Evolutionary conservation across 1,284 basidiomycete genomes (phyloP).

Genomic region (Neolentinus lepideus): DNA sequence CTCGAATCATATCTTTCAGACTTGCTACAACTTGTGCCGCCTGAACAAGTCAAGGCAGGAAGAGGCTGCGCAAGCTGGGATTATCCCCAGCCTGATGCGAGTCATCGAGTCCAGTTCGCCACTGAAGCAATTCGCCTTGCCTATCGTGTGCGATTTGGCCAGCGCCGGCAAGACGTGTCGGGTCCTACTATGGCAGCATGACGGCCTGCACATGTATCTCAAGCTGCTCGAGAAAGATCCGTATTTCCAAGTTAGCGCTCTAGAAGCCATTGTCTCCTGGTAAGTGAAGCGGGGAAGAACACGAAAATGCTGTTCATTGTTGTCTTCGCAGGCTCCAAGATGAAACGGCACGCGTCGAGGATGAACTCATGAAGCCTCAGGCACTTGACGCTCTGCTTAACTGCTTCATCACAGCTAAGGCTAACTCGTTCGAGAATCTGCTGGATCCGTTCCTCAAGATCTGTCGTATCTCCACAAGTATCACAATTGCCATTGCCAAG

Average conservation of each 20-base stretch:
- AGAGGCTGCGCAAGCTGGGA: slow-evolving; percentile 92
- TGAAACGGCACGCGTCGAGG: slow-evolving; percentile 90
- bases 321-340: slow-evolving; percentile 72
- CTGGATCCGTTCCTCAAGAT: slow-evolving; percentile 92
- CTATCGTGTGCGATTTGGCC: slow-evolving; percentile 92
- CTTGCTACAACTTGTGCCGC: slow-evolving; percentile 92
- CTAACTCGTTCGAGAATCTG: slow-evolving; percentile 91
- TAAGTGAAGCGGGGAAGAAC: slow-evolving; percentile 25
- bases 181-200: slow-evolving; percentile 82
- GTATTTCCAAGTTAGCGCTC: slow-evolving; percentile 92
- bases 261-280: slow-evolving; percentile 92
- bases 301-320: neutral
- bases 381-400: slow-evolving; percentile 71
- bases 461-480: slow-evolving; percentile 67
- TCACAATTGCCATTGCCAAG: slow-evolving; percentile 77
- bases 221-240: slow-evolving; percentile 77
- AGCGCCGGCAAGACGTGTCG: slow-evolving; percentile 90
- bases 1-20: slow-evolving; percentile 90
- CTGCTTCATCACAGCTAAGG: slow-evolving; percentile 84
- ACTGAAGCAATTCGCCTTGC: slow-evolving; percentile 93
- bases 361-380: slow-evolving; percentile 67
- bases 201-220: slow-evolving; percentile 79
- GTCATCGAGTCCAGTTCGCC: slow-evolving; percentile 86
- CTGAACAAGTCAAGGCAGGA: slow-evolving; percentile 92
- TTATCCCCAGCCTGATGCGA: slow-evolving; percentile 85